A percentile compares a stretch with the other conserved stretches of the same genome.
Evolutionary conservation across 2,329 filamentous ascomycete genomes (phyloP).

Genomic region (Botrytis paeoniae): DNA sequence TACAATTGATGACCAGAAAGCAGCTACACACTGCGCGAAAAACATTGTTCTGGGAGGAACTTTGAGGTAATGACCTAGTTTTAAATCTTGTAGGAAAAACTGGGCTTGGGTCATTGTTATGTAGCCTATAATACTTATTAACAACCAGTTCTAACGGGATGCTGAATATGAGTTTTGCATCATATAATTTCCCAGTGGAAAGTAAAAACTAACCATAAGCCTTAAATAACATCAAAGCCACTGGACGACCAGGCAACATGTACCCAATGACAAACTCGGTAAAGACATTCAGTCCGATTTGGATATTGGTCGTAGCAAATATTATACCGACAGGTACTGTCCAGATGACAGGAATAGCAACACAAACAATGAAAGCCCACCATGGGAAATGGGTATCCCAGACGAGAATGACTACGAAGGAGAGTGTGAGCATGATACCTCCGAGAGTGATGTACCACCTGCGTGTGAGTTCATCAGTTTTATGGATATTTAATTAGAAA

Average conservation of each 20-base stretch:
- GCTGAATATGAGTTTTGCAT: not conserved
- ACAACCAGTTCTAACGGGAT: too few relatives aligned
- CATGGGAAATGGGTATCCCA: slow-evolving; percentile 35
- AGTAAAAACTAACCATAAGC: slow-evolving; percentile 33
- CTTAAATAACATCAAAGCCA: slow-evolving; percentile 40
- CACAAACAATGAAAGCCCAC: slow-evolving; percentile 38
- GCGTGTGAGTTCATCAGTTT: not conserved
- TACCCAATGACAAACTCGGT: slow-evolving; percentile 50
- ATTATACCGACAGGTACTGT: slow-evolving; percentile 42
- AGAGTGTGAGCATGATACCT: slow-evolving; percentile 47
- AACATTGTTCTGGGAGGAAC: slow-evolving; percentile 49
- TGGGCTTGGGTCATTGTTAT: slow-evolving; percentile 48
- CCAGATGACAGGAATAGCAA: slow-evolving; percentile 36
- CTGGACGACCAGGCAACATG: slow-evolving; percentile 54
- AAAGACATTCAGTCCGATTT: slow-evolving; percentile 48
- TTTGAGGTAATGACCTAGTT: slow-evolving; percentile 53
- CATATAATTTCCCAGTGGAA: not conserved
- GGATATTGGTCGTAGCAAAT: slow-evolving; percentile 48
- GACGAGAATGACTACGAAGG: slow-evolving; percentile 25
- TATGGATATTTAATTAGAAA: too few relatives aligned
- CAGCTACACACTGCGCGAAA: slow-evolving; percentile 57
- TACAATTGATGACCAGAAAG: slow-evolving; percentile 51
- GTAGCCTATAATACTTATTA: slow-evolving; percentile 33
- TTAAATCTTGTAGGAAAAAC: slow-evolving; percentile 49
- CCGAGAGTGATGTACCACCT: slow-evolving; percentile 39